phyloP scores from a whole-genome alignment of 2,329 filamentous ascomycete genomes.

The Rugonectria rugulosa region DNA sequence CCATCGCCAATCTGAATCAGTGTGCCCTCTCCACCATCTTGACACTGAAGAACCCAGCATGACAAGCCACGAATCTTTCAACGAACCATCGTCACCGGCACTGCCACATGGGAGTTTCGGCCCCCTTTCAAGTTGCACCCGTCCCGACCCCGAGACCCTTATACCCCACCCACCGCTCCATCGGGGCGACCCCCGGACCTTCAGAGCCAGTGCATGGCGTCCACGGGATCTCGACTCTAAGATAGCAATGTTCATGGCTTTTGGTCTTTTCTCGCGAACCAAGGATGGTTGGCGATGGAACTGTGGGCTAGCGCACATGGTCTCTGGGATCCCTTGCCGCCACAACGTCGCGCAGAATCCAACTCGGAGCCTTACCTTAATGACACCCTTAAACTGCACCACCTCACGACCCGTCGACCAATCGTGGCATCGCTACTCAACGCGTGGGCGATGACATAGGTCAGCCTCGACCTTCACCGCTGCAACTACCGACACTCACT shows the following conservation, averaged over 20 bases:
- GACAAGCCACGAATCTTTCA: background rate
- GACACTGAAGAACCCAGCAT: background rate
- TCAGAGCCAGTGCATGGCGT: background rate
- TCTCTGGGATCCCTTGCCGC: too few relatives aligned
- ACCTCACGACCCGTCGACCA: slow-evolving; percentile 14
- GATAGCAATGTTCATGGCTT: background rate
- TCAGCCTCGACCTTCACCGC: slow-evolving; percentile 13
- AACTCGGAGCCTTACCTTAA: slow-evolving; percentile 4
- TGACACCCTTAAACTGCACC: background rate
- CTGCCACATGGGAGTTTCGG: slow-evolving; percentile 24
- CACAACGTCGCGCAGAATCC: background rate
- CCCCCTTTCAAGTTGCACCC: background rate
- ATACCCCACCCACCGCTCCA: slow-evolving; percentile 8
- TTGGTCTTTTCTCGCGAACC: too few relatives aligned
- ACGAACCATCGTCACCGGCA: slow-evolving; percentile 27
- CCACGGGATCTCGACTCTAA: too few relatives aligned
- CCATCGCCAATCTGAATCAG: background rate
- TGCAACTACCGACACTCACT: background rate
- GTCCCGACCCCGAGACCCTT: background rate
- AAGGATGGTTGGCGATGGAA: too few relatives aligned
- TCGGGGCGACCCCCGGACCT: background rate
- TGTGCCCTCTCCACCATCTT: background rate
- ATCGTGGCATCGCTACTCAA: slow-evolving; percentile 18
- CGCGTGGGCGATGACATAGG: slow-evolving; percentile 20
- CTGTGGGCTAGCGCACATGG: too few relatives aligned